phyloP scores from a whole-genome alignment of 352 stramenopile species.

The Phytophthora parvispora region DNA sequence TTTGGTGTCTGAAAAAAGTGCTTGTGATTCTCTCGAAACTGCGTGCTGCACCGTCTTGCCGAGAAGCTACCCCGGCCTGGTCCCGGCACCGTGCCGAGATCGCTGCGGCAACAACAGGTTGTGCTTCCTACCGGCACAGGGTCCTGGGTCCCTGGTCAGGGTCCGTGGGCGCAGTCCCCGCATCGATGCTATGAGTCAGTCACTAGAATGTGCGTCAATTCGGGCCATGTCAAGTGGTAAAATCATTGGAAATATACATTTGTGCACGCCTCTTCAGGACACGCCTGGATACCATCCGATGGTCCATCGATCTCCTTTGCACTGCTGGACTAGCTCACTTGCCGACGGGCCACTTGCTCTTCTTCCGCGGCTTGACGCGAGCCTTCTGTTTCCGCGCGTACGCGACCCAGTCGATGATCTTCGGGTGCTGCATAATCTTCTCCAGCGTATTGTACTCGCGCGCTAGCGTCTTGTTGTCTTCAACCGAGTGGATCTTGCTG shows the following conservation, averaged over 20 bases:
- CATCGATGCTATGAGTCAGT: neutral
- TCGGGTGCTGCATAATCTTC: constrained; percentile 90
- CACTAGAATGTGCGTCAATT: neutral
- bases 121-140: neutral
- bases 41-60: neutral
- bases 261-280: neutral
- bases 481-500: constrained; percentile 90
- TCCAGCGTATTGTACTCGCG: constrained; percentile 93
- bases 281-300: neutral
- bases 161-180: neutral
- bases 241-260: neutral
- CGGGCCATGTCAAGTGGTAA: neutral
- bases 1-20: neutral
- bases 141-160: no score
- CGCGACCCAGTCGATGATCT: constrained; percentile 90
- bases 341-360: constrained; percentile 62
- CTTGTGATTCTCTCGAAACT: no score
- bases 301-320: no score
- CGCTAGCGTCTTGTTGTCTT: constrained; percentile 93
- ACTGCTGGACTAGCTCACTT: constrained; percentile 28
- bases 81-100: no score
- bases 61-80: no score
- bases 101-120: no score
- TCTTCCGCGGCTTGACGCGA: constrained; percentile 66
- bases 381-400: constrained; percentile 94